Conservation (phyloP, 257 asterid species). For the Solanum megistacrolobum region DNA sequence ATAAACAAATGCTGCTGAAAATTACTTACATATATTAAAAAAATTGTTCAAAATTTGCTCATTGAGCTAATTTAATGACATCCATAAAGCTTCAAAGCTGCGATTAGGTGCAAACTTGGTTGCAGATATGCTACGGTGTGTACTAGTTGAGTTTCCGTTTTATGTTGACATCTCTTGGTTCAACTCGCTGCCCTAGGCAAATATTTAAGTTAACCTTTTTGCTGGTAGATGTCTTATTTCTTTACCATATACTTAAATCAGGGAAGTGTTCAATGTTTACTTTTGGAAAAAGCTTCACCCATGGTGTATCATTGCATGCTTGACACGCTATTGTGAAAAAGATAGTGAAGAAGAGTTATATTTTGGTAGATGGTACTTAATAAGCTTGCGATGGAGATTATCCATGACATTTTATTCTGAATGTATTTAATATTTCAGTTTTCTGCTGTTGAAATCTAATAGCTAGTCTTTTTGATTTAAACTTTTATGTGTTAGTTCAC, state of each 20-base stretch:
- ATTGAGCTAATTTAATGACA: neutral
- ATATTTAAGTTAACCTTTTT: neutral
- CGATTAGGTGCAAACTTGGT: neutral
- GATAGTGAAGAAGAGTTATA: neutral
- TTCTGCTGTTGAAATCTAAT: neutral
- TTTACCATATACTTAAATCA: neutral
- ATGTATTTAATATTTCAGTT: neutral
- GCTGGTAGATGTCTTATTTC: neutral
- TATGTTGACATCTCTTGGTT: neutral
- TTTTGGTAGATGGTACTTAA: neutral
- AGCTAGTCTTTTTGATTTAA: neutral
- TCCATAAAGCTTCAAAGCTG: neutral
- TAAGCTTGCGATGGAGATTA: neutral
- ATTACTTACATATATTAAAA: neutral
- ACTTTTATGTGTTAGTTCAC: neutral
- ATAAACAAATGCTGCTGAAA: neutral
- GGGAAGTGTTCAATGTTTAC: neutral
- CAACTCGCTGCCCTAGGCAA: neutral
- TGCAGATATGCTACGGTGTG: neutral
- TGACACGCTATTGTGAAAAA: neutral
- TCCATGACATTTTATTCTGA: neutral
- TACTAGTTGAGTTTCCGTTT: neutral
- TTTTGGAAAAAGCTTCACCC: neutral
- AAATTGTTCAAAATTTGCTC: neutral
- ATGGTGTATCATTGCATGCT: neutral